phyloP scores from a whole-genome alignment of 371 early-diverging fungal species.

The Mucor mucedo region DNA sequence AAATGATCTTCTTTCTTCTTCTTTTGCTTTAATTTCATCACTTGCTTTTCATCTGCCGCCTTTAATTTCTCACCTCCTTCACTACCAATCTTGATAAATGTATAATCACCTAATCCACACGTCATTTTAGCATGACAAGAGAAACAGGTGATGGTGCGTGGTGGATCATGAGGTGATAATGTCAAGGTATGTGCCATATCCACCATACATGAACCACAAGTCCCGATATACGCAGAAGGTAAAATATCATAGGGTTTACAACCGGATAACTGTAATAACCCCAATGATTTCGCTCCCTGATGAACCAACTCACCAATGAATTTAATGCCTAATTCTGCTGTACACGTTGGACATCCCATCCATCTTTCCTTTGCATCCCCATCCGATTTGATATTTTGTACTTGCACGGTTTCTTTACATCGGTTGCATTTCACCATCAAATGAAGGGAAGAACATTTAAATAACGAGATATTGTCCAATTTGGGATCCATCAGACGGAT shows the following conservation, averaged over 20 bases:
- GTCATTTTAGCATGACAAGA: conserved; percentile 59
- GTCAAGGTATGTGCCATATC: conserved; percentile 36
- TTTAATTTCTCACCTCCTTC: conserved; percentile 44
- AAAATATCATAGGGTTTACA: conserved; percentile 72
- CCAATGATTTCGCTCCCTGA: conserved; percentile 59
- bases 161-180: conserved; percentile 40
- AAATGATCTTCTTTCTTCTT: conserved; percentile 55
- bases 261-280: conserved; percentile 75
- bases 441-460: conserved; percentile 64
- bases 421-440: conserved; percentile 73
- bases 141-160: conserved; percentile 53
- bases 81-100: conserved; percentile 56
- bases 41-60: conserved; percentile 35
- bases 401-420: conserved; percentile 68
- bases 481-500: conserved; percentile 65
- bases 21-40: conserved; percentile 44
- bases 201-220: conserved; percentile 62
- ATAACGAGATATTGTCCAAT: conserved; percentile 67
- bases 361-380: conserved; percentile 49
- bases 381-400: conserved; percentile 60
- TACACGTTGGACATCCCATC: conserved; percentile 73
- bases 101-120: conserved; percentile 49
- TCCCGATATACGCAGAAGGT: conserved; percentile 66
- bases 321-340: conserved; percentile 60
- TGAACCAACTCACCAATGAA: conserved; percentile 62